Percentiles rank a stretch among this genome's conserved stretches.
Conservation (phyloP, 805 yeast genomes). For the Saccharomycopsis sp. region DNA sequence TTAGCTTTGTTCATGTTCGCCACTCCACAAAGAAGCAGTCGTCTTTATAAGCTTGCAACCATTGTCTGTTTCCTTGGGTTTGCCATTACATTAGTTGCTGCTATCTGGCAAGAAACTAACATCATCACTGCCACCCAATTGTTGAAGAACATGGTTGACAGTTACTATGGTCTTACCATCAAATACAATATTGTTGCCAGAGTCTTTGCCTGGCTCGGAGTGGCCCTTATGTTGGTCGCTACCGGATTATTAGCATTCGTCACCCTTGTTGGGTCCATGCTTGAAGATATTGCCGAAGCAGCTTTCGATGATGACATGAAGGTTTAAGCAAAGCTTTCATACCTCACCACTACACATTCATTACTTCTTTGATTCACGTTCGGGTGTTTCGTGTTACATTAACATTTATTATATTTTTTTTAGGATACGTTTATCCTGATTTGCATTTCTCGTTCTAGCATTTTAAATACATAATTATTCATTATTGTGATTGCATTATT, state of each 20-base stretch:
- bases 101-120: conserved; percentile 23
- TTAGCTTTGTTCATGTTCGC: conserved; percentile 18
- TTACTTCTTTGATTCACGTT: neutral
- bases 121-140: conserved; percentile 19
- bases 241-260: conserved; percentile 17
- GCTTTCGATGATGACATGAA: conserved; percentile 16
- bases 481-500: no score
- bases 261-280: conserved; percentile 17
- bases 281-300: conserved; percentile 15
- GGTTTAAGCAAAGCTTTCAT: neutral
- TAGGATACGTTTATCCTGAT: neutral
- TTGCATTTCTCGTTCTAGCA: neutral
- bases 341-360: neutral
- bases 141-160: conserved; percentile 14
- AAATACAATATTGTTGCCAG: conserved; percentile 17
- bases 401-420: neutral
- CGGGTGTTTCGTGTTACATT: conserved; percentile 1
- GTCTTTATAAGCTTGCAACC: conserved; percentile 20
- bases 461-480: neutral
- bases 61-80: conserved; percentile 20
- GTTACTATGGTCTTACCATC: conserved; percentile 15
- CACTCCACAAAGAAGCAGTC: conserved; percentile 16
- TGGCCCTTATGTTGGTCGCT: conserved; percentile 18
- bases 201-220: conserved; percentile 22
- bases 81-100: conserved; percentile 21